Evolutionary conservation across 805 yeast species (phyloP).

Genomic region (Komagataella pseudopastoris): DNA sequence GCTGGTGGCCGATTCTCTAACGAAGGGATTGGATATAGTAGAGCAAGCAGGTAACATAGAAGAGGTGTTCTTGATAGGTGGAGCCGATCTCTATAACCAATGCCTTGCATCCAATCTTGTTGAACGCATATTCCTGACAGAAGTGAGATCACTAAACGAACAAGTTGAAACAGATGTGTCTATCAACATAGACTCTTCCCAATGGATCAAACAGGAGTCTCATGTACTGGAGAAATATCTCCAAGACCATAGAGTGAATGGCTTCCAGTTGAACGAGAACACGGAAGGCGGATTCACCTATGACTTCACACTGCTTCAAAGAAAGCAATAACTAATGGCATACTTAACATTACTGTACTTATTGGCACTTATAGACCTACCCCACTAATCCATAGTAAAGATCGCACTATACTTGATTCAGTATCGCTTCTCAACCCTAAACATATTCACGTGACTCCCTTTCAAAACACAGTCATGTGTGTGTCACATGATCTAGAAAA

Average conservation of each 20-base stretch:
- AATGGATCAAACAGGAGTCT: slow-evolving; percentile 24
- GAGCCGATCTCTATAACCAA: slow-evolving; percentile 71
- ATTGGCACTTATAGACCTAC: not conserved
- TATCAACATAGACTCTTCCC: slow-evolving; percentile 24
- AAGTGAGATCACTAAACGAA: slow-evolving; percentile 27
- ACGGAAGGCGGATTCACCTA: slow-evolving; percentile 31
- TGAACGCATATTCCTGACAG: slow-evolving; percentile 54
- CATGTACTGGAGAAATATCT: slow-evolving; percentile 22
- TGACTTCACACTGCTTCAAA: slow-evolving; percentile 49
- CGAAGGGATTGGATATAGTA: slow-evolving; percentile 21
- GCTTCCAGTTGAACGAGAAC: slow-evolving; percentile 17
- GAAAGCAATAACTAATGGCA: slow-evolving; percentile 4
- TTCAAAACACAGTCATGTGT: not conserved
- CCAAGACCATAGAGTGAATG: slow-evolving; percentile 22
- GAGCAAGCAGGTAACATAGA: slow-evolving; percentile 25
- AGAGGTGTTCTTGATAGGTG: slow-evolving; percentile 78
- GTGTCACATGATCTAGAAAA: not conserved
- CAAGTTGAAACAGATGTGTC: slow-evolving; percentile 48
- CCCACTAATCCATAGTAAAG: too few species aligned
- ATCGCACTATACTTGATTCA: too few species aligned
- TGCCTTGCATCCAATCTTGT: slow-evolving; percentile 26
- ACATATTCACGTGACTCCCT: not conserved
- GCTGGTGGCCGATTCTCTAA: slow-evolving; percentile 25
- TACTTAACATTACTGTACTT: not conserved
- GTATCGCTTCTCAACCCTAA: not conserved